Base-by-base conservation (phyloP, 2,329 filamentous ascomycete species). In the Phialemoniopsis sp. region DNA sequence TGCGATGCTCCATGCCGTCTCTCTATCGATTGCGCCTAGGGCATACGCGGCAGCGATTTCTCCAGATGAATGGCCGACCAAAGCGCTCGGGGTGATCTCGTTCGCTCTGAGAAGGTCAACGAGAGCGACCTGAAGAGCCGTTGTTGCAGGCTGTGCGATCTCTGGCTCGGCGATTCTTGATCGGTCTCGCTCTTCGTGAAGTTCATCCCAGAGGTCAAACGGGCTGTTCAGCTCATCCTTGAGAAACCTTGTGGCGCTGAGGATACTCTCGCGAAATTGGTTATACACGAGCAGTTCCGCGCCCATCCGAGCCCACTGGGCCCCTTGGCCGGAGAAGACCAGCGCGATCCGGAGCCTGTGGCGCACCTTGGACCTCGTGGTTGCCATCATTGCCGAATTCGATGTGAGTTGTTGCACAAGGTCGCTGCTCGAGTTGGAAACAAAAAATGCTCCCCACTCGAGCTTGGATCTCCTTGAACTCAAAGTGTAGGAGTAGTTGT, bases 41-140 rank as follows among this genome's bases (percentile, higher is more conserved):
- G 59, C 51, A 36, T 57, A 65, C 14, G 59, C 62, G 3, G 62
- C 62, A 1, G 61, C 62, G 29, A 64, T 62, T 30, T 66, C 63
- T 6, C 62, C 62, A 1, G 53, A 58, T 0, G 61, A 65, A 36
- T 64, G 60, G 2, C 62, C 59, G 1, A 60, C 40, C 0, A 63
- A 58, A 0, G 52, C 54, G 0, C 39, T 41, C 0, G 58, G 57
- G 3, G 38, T 30, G 5, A 63, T 33, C 4, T 46, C 51, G 28
- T 55, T 55, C 4, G 44, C 51, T 13, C 39, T 36, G 1, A 65
- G 40, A 1, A 65, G 51, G 12, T 60, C 55, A 2, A 64, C 50
- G 3, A 66, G 45, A 0, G 53, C 61, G 8, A 65, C 39, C 30
- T 66, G 63, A 1, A 65, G n/a, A 2, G 51, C 58, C 1, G 57